phyloP scores from a whole-genome alignment of 441 rosid genomes.

The Adansonia gregorii region DNA sequence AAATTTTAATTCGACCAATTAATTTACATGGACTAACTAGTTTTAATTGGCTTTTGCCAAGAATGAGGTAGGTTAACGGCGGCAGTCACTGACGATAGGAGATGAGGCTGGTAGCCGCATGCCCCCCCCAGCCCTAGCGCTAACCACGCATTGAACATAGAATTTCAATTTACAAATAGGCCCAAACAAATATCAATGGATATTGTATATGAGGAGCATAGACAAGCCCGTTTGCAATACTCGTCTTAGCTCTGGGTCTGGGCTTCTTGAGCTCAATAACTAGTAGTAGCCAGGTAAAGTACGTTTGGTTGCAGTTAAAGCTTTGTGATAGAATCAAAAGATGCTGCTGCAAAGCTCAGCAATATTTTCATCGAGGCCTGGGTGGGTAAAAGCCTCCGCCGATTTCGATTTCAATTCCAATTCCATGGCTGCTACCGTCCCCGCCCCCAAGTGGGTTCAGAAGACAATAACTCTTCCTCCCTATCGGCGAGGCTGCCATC shows the following conservation, averaged over 20 bases:
- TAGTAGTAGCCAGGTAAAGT: not conserved
- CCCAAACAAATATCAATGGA: not conserved
- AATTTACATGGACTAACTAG: too few species aligned
- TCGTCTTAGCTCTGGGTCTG: not conserved
- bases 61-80: not conserved
- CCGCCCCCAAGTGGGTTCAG: slow-evolving; percentile 89
- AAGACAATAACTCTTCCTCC: slow-evolving; percentile 84
- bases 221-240: not conserved
- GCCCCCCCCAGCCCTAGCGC: not conserved
- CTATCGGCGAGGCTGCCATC: slow-evolving; percentile 87
- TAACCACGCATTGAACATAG: not conserved
- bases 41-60: not conserved
- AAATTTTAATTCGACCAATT: too few species aligned
- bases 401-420: slow-evolving; percentile 37
- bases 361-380: slow-evolving; percentile 34
- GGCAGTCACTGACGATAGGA: not conserved
- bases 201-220: not conserved
- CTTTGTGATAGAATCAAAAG: not conserved
- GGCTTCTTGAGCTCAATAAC: slow-evolving; percentile 11
- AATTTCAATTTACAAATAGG: not conserved
- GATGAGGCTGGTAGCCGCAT: not conserved
- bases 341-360: slow-evolving; percentile 45
- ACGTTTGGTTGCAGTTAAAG: slow-evolving; percentile 3
- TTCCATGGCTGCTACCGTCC: slow-evolving; percentile 51
- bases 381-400: slow-evolving; percentile 39